Evolutionary conservation across 306 rosid genomes (phyloP).

Genomic region (Medicago ruthenica): DNA sequence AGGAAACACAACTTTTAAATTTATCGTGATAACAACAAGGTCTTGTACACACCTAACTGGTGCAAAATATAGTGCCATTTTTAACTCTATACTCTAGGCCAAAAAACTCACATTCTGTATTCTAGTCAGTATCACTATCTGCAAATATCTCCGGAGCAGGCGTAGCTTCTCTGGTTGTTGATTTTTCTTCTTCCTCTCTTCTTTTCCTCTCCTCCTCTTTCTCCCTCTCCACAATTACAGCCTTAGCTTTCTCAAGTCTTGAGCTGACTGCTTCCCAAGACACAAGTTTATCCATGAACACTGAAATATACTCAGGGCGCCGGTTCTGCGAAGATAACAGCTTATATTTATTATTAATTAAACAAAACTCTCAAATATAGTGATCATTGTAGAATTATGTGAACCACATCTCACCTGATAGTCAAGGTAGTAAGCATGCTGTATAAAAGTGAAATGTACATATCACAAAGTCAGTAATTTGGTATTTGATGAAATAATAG

Average conservation of each 20-base stretch:
- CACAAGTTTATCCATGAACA: slow-evolving; percentile 77
- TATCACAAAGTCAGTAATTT: slow-evolving; percentile 39
- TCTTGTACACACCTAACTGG: background rate
- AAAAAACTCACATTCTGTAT: slow-evolving; percentile 43
- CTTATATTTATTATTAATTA: slow-evolving; percentile 26
- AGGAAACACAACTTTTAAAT: background rate
- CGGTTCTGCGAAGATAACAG: slow-evolving; percentile 56
- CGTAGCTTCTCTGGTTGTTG: slow-evolving; percentile 17
- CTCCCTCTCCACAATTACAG: slow-evolving; percentile 57
- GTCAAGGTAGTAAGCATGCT: slow-evolving; percentile 96
- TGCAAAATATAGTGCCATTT: slow-evolving; percentile 10
- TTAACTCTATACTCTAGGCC: slow-evolving; percentile 19
- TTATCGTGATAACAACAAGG: background rate
- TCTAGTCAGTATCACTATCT: slow-evolving; percentile 50
- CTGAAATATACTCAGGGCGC: slow-evolving; percentile 69
- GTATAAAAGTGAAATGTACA: slow-evolving; percentile 46
- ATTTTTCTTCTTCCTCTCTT: slow-evolving; percentile 48
- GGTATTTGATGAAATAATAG: slow-evolving; percentile 33
- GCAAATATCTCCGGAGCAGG: slow-evolving; percentile 47
- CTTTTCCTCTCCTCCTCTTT: slow-evolving; percentile 51
- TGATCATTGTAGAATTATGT: slow-evolving; percentile 23
- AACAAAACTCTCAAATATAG: slow-evolving; percentile 14
- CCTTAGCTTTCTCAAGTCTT: slow-evolving; percentile 80
- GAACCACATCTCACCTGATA: slow-evolving; percentile 67
- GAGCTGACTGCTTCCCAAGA: slow-evolving; percentile 83